Percentiles rank a stretch among this genome's conserved stretches.
These are phyloP conservation scores for Holtermannia corniformis DNA, from an alignment of 768 basidiomycete species.

Conservation along the genomic window DNA sequence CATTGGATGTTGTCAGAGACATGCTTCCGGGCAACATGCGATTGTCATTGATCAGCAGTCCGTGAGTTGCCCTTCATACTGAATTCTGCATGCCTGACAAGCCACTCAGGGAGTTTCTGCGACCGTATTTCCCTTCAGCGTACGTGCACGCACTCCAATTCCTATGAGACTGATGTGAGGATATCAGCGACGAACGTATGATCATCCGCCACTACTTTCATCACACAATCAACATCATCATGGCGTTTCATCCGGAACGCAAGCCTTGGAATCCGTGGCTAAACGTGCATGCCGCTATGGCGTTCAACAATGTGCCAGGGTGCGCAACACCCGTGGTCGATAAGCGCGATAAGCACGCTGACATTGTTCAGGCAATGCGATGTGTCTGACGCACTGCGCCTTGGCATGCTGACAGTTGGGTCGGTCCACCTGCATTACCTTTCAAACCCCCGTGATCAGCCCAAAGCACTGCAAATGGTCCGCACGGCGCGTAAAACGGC, in stretches of 20 bases:
- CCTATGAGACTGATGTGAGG: neutral
- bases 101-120: conserved; percentile 12
- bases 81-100: neutral
- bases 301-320: conserved; percentile 19
- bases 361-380: conserved; percentile 9
- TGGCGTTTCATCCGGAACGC: conserved; percentile 19
- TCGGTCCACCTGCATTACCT: conserved; percentile 25
- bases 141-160: conserved; percentile 2
- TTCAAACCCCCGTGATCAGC: conserved; percentile 10
- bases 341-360: neutral
- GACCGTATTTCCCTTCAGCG: conserved; percentile 26
- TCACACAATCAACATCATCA: conserved; percentile 23
- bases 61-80: conserved; percentile 10
- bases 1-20: neutral
- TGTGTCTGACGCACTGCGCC: conserved; percentile 24
- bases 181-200: conserved; percentile 18
- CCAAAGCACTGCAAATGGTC: conserved; percentile 13
- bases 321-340: neutral
- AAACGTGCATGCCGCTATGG: conserved; percentile 15
- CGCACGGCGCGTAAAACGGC: conserved; percentile 12
- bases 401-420: conserved; percentile 25
- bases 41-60: conserved; percentile 18
- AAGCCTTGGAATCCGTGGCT: conserved; percentile 31
- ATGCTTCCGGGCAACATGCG: neutral
- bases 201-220: conserved; percentile 30